Evolutionary conservation across 2,329 filamentous ascomycete genomes (phyloP), one percentile per base, ranked within the genome.

Genomic region (Emmonsiellopsis sp.): DNA sequence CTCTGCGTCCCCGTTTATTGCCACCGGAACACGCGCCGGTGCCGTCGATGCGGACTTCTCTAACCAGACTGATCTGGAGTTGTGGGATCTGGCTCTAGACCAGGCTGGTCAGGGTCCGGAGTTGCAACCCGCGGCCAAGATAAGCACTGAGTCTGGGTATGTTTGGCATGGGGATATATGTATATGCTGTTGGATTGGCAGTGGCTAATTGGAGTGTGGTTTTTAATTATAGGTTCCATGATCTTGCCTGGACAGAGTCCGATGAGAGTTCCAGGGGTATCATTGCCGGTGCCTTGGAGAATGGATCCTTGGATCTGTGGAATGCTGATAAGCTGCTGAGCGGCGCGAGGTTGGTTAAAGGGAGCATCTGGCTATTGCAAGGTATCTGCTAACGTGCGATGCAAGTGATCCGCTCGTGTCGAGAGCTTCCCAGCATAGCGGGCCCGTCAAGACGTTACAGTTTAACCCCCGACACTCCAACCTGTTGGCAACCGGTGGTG

Each of bases 31-130:
- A 46, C 85, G 91, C 63, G 91, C 93, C 57, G 93, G 93, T 59
- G 93, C 93, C 63, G 90, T 98, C 42, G 90, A 95, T 73, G 91
- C 89, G 63, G 91, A 97, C 72, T 98, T 98, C 74, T 97, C 93
- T 31, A 93, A 93, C 71, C 91, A 97, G 70, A 96, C 90, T 59
- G 92, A 92, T 75, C 77, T 98, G 54, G 93, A 98, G 76, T 79
- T 98, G 57, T 98, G 93, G 93, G 89, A 97, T 73, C 78, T 98
- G 61, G 85, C 83, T 66, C 79, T 97, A 61, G 89, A 94, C 70
- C 83, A 84, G 70, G 74, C 82, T 58, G 79, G 86, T 57, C 84
- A 87, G 65, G 84, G 84, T 53, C 78, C 89, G 52, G 93, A 97
- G 75, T 83, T 96, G 54, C 85, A 91, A 70, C 90, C 93, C 57